Percentiles rank a stretch among this genome's conserved stretches.
These are phyloP conservation scores for Macadamia integrifolia DNA, from an alignment of 164 flowering plant species.

Conservation along the genomic window DNA sequence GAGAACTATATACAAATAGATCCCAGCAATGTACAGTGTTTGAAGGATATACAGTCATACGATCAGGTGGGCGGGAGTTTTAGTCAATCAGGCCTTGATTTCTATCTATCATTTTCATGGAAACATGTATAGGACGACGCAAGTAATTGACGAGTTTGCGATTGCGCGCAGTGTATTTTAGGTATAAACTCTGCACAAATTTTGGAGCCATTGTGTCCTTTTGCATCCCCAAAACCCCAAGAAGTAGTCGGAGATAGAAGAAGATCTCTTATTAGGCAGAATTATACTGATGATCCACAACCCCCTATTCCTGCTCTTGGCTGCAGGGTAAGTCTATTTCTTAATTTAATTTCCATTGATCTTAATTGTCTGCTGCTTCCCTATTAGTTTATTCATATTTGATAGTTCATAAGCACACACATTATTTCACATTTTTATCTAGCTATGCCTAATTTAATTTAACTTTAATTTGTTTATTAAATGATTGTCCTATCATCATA, in stretches of 20 bases:
- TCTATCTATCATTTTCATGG: background rate
- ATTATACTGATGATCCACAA: background rate
- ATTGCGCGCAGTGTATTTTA: conserved; percentile 10
- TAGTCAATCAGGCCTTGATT: background rate
- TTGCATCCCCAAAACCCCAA: conserved; percentile 8
- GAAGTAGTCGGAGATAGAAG: background rate
- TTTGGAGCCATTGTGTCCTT: conserved; percentile 25
- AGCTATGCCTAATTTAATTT: too few relatives aligned
- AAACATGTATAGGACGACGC: background rate
- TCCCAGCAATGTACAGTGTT: conserved; percentile 20
- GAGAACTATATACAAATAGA: conserved; percentile 22
- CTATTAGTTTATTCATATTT: too few relatives aligned
- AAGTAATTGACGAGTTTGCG: background rate
- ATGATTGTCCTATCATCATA: too few relatives aligned
- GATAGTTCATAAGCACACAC: too few relatives aligned
- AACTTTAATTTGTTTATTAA: too few relatives aligned
- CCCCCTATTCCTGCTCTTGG: background rate
- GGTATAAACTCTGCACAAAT: conserved; percentile 5
- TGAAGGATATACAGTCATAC: conserved; percentile 15
- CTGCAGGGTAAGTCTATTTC: background rate
- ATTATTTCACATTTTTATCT: too few relatives aligned
- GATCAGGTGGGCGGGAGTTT: conserved; percentile 7
- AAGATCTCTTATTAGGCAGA: conserved; percentile 7
- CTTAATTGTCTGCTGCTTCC: background rate
- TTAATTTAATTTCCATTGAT: too few relatives aligned